A percentile compares a stretch with the other conserved stretches of the same genome.
Evolutionary conservation across 1,284 basidiomycete species (phyloP).

Genomic region (Ustilago sp.): DNA sequence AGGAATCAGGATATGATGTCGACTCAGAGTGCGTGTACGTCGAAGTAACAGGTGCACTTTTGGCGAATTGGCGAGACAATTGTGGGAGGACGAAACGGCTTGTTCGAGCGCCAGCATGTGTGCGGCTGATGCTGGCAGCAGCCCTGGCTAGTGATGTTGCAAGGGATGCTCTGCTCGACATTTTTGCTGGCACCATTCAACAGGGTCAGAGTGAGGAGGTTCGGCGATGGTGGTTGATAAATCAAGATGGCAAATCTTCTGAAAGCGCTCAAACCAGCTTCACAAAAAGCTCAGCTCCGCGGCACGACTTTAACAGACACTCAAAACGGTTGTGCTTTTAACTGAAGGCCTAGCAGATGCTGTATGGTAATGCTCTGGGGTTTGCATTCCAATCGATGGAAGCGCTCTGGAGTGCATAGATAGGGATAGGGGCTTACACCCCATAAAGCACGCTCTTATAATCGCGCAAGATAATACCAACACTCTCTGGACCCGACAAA

Average conservation of each 20-base stretch:
- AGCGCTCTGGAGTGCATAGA: not conserved
- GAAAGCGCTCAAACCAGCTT: slow-evolving; percentile 1
- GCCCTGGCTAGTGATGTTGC: not conserved
- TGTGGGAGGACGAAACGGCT: not conserved
- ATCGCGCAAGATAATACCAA: slow-evolving; percentile 66
- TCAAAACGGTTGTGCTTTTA: no score
- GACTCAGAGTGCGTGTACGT: not conserved
- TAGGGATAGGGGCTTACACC: slow-evolving; percentile 22
- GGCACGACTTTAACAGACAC: not conserved
- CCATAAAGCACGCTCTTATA: slow-evolving; percentile 68
- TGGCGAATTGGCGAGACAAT: not conserved
- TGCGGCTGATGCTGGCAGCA: not conserved
- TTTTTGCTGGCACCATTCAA: no score
- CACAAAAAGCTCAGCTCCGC: not conserved
- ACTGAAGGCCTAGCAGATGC: no score
- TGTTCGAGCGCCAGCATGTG: not conserved
- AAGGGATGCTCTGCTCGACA: not conserved
- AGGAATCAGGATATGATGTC: not conserved
- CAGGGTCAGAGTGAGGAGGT: no score
- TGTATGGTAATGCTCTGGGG: no score
- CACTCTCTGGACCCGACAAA: slow-evolving; percentile 66
- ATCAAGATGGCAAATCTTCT: not conserved
- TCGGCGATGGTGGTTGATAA: not conserved
- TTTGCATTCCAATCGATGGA: no score
- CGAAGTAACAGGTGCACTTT: not conserved